Evolutionary conservation across 371 early-diverging fungal genomes (phyloP).

Genomic region (Batkoa obscura): DNA sequence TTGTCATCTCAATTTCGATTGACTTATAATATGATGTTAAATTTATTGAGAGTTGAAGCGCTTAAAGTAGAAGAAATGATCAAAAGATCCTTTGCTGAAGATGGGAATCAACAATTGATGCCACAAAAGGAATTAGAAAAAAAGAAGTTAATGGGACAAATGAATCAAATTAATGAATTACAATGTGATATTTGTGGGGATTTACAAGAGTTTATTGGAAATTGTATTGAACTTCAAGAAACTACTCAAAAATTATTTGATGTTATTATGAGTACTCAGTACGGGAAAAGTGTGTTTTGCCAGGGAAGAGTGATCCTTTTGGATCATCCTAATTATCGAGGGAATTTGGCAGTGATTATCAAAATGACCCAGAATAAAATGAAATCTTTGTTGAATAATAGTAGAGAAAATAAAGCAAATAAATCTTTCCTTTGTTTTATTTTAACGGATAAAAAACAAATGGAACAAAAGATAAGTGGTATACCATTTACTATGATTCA

Average conservation of each 20-base stretch:
- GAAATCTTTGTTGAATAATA: too few relatives aligned
- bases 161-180: conserved; percentile 37
- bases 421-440: background rate
- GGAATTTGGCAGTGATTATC: background rate
- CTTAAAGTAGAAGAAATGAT: conserved; percentile 97
- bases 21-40: conserved; percentile 98
- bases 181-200: conserved; percentile 75
- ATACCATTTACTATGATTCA: too few relatives aligned
- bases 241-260: background rate
- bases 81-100: conserved; percentile 92
- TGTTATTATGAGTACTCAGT: background rate
- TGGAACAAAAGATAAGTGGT: too few relatives aligned
- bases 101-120: conserved; percentile 51
- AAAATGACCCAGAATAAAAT: background rate
- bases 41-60: conserved; percentile 90
- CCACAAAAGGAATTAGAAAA: conserved; percentile 37
- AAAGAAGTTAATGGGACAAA: conserved; percentile 25
- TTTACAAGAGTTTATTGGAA: conserved; percentile 30
- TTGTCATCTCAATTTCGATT: conserved; percentile 93
- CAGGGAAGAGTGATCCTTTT: conserved; percentile 53
- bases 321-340: conserved; percentile 20
- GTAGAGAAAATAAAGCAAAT: background rate
- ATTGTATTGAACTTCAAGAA: conserved; percentile 28
- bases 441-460: background rate
- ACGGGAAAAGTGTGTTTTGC: conserved; percentile 11